These are phyloP conservation scores for Tylopilus felleus DNA, from an alignment of 768 basidiomycete species.

Conservation along the genomic window DNA sequence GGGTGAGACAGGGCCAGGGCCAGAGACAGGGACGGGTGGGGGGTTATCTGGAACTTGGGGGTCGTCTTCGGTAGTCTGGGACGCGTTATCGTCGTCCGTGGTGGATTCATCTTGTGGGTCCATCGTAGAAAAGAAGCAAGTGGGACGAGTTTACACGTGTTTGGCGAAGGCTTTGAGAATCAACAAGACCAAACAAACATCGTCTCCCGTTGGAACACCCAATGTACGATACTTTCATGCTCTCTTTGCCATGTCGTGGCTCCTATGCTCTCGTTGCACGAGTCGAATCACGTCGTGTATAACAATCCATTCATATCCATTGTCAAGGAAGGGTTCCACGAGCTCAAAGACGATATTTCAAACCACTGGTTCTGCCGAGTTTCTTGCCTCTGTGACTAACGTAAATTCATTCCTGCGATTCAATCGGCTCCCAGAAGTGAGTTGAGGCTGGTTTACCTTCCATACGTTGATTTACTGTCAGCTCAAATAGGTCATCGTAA, in stretches of 20 bases:
- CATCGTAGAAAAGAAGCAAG: constrained; percentile 4
- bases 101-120: constrained; percentile 42
- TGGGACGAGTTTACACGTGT: constrained; percentile 20
- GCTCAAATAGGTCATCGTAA: constrained; percentile 23
- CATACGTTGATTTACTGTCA: neutral
- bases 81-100: constrained; percentile 61
- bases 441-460: constrained; percentile 9
- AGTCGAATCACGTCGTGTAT: neutral
- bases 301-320: neutral
- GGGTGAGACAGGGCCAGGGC: constrained; percentile 35
- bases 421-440: constrained; percentile 28
- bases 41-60: constrained; percentile 68
- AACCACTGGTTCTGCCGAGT: constrained; percentile 26
- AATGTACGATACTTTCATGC: no score
- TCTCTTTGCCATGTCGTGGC: constrained; percentile 11
- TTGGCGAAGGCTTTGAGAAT: constrained; percentile 22
- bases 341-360: constrained; percentile 21
- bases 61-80: constrained; percentile 84
- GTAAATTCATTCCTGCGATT: constrained; percentile 17
- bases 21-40: constrained; percentile 25
- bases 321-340: constrained; percentile 12
- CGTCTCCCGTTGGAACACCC: neutral
- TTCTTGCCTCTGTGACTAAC: constrained; percentile 22
- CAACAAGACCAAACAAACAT: constrained; percentile 22
- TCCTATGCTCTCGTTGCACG: neutral